Percentiles rank a stretch among this genome's conserved stretches.
These are phyloP conservation scores for Phaeotremella fagi DNA, from an alignment of 768 basidiomycete genomes.

Conservation along the genomic window DNA sequence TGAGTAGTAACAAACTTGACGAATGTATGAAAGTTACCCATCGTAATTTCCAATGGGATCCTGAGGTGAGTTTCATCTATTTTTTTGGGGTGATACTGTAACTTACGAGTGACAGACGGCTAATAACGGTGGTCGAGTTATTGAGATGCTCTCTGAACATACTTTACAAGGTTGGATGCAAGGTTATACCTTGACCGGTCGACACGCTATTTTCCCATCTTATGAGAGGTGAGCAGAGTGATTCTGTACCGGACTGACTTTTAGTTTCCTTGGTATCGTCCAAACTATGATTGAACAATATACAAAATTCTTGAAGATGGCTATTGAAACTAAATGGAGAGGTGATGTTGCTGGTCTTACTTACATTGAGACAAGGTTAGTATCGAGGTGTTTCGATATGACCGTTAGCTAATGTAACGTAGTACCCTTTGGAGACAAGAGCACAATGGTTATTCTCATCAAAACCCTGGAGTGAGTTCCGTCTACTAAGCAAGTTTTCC, in stretches of 20 bases:
- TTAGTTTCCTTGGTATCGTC: constrained; percentile 72
- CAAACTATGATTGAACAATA: constrained; percentile 73
- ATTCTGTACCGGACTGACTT: neutral
- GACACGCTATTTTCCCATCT: constrained; percentile 70
- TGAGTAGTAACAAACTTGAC: constrained; percentile 82
- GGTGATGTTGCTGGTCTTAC: constrained; percentile 44
- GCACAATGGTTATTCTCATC: constrained; percentile 83
- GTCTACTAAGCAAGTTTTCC: neutral
- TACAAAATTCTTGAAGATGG: constrained; percentile 82
- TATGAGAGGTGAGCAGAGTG: constrained; percentile 61
- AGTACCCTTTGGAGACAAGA: constrained; percentile 69
- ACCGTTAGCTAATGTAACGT: neutral
- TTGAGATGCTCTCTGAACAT: constrained; percentile 65
- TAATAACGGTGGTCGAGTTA: constrained; percentile 67
- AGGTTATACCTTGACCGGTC: constrained; percentile 84
- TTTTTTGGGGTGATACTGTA: neutral
- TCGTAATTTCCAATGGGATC: constrained; percentile 85
- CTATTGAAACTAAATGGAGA: constrained; percentile 63
- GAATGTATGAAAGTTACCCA: constrained; percentile 60
- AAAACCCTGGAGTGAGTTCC: constrained; percentile 49
- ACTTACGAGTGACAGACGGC: constrained; percentile 51
- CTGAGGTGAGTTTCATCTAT: constrained; percentile 27
- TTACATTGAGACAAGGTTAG: constrained; percentile 66
- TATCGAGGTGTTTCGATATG: neutral
- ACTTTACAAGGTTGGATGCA: constrained; percentile 62